These are phyloP conservation scores for Penicillium manginii DNA, from an alignment of 495 filamentous ascomycete genomes.

Conservation along the genomic window DNA sequence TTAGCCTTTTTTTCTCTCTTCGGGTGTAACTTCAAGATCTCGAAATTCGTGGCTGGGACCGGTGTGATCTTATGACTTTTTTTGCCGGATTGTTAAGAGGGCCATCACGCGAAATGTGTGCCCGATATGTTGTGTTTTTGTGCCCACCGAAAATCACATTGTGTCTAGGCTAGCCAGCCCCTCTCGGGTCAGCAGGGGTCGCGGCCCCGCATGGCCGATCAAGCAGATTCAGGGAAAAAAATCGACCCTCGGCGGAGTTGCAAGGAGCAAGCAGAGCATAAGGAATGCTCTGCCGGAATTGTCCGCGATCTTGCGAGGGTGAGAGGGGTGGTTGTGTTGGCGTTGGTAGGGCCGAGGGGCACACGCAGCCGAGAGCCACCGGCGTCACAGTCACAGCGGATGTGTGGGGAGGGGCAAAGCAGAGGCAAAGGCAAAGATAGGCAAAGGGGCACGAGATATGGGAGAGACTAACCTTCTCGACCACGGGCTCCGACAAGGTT, in stretches of 20 bases:
- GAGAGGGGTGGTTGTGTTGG: neutral
- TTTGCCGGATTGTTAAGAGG: neutral
- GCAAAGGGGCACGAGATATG: slow-evolving; percentile 21
- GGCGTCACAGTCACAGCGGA: slow-evolving; percentile 21
- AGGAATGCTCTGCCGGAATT: neutral
- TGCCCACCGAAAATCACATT: no score
- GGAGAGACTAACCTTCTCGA: slow-evolving; percentile 82
- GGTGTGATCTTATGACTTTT: neutral
- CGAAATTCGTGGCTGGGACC: neutral
- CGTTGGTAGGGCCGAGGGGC: slow-evolving; percentile 6
- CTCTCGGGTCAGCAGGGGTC: slow-evolving; percentile 27
- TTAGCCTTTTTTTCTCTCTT: neutral
- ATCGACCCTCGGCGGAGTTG: neutral
- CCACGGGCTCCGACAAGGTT: slow-evolving; percentile 97
- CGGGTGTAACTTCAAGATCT: no score
- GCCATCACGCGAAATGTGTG: no score
- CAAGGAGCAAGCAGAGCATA: neutral
- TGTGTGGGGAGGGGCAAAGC: slow-evolving; percentile 34
- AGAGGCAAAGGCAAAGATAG: slow-evolving; percentile 25
- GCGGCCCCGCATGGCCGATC: slow-evolving; percentile 30
- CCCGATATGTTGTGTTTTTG: no score
- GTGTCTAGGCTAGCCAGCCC: slow-evolving; percentile 16
- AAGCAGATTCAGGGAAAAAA: slow-evolving; percentile 1
- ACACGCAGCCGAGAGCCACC: slow-evolving; percentile 8
- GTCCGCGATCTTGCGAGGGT: neutral